A percentile compares a stretch with the other conserved stretches of the same genome.
These are phyloP conservation scores for Pythium aquatile DNA, from an alignment of 352 stramenopile species.

Conservation along the genomic window DNA sequence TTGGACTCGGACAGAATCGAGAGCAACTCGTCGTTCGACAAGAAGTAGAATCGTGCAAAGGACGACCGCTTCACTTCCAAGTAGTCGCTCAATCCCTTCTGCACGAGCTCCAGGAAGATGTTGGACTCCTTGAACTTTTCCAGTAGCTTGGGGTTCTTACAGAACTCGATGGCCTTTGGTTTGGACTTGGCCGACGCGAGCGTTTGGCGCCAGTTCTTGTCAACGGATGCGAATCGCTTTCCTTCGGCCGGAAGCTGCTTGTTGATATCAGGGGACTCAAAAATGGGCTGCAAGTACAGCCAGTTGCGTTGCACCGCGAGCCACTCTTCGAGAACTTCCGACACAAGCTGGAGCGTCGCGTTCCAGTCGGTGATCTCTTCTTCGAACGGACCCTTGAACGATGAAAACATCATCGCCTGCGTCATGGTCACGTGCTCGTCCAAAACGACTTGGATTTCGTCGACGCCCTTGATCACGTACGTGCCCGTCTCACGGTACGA, in stretches of 20 bases:
- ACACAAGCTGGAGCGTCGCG: constrained; percentile 86
- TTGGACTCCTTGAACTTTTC: constrained; percentile 94
- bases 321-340: constrained; percentile 94
- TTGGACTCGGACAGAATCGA: constrained; percentile 93
- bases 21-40: constrained; percentile 93
- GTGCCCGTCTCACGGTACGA: constrained; percentile 92
- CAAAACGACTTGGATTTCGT: constrained; percentile 93
- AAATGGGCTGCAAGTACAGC: constrained; percentile 96
- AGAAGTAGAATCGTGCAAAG: constrained; percentile 93
- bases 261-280: constrained; percentile 95
- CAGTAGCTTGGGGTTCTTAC: constrained; percentile 89
- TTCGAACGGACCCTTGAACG: constrained; percentile 95
- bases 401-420: constrained; percentile 95
- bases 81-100: constrained; percentile 92
- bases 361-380: constrained; percentile 94
- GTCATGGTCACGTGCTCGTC: constrained; percentile 97
- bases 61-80: constrained; percentile 91
- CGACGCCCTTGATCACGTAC: constrained; percentile 93
- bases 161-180: constrained; percentile 92
- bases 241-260: constrained; percentile 94
- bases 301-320: constrained; percentile 94
- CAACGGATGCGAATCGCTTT: constrained; percentile 93
- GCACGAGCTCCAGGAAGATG: constrained; percentile 91
- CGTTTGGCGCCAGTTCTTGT: constrained; percentile 95
- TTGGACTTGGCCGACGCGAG: constrained; percentile 86